Evolutionary conservation across 805 yeast genomes (phyloP), one percentile per base, ranked within the genome.

Genomic region (Wickerhamomyces chaumierensis): DNA sequence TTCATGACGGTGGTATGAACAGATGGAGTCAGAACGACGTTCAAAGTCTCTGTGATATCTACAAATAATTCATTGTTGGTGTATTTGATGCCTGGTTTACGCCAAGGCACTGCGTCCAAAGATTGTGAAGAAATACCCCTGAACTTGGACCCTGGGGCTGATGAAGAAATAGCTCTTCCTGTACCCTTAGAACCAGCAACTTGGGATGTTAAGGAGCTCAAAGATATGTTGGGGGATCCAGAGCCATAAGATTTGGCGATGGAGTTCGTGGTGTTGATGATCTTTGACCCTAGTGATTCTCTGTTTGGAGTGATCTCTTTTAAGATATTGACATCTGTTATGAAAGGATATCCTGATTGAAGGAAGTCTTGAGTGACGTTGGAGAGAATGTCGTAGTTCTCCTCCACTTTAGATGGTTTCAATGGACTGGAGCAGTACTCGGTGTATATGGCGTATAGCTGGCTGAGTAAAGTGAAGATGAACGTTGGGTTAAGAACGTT

Each of bases 31-130:
- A 25, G 56, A 0, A 81, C 66, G 29, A 80, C 69, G 44, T 69
- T 70, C 18, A 83, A 56, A 1, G 68, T 62, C 56, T 90, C 98
- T 3, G 68, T 66, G 5, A 92, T 55, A 58, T 92, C 97, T 8
- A 90, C 81, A 55, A 78, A 86, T 58, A 90, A 67, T 58, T 90
- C 97, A 57, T 90, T 86, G 46, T 78, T 78, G 3, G 84, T 69
- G 55, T 84, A 76, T 46, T 69, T 72, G n/a, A 82, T 80, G 45
- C 75, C 71, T 4, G 78, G 54, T 35, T 73, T 66, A 49, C 97
- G 71, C 97, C 97, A 90, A 7, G 29, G 29, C 9, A 25, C 1
- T 95, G 95, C 8, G 63, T 61, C 20, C 53, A 52, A 35, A 62
- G 54, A 16, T 49, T 49, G 32, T 13, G 29, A 25, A 13, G 29